These are phyloP conservation scores for Candida odintsovae DNA, from an alignment of 805 yeast genomes.

Conservation along the genomic window DNA sequence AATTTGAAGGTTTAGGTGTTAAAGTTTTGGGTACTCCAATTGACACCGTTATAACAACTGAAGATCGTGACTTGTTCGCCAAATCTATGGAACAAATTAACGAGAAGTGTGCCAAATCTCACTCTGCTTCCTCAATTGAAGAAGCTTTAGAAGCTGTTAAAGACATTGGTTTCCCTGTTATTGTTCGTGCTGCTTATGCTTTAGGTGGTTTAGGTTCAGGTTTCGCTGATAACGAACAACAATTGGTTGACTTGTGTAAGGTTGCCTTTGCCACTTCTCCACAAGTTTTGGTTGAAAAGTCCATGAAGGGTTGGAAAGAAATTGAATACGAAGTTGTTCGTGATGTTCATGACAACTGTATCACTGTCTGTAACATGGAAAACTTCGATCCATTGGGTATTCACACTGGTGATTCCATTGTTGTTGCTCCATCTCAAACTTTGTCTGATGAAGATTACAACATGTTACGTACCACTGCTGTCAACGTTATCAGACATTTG, in stretches of 20 bases:
- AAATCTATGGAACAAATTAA: conserved; percentile 90
- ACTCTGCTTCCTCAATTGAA: conserved; percentile 70
- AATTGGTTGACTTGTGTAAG: conserved; percentile 77
- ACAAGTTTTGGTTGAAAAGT: conserved; percentile 89
- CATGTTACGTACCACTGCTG: conserved; percentile 97
- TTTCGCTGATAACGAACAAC: conserved; percentile 83
- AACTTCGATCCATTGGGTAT: conserved; percentile 97
- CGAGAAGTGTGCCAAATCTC: conserved; percentile 93
- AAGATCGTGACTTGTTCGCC: conserved; percentile 95
- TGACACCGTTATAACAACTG: conserved; percentile 94
- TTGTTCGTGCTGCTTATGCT: conserved; percentile 96
- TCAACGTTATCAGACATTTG: conserved; percentile 91
- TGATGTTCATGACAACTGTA: conserved; percentile 95
- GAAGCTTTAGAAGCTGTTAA: conserved; percentile 85
- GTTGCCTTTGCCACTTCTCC: conserved; percentile 95
- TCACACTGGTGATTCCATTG: conserved; percentile 98
- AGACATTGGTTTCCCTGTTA: conserved; percentile 89
- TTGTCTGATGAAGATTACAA: conserved; percentile 94
- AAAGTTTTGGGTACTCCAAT: conserved; percentile 95
- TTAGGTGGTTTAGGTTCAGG: conserved; percentile 98
- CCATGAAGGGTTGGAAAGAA: conserved; percentile 99
- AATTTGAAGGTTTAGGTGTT: conserved; percentile 86
- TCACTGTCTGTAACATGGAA: conserved; percentile 99
- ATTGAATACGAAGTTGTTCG: conserved; percentile 98
- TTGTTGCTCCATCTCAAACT: conserved; percentile 98